phyloP scores from a whole-genome alignment of 768 basidiomycete species.

The Vararia minispora region DNA sequence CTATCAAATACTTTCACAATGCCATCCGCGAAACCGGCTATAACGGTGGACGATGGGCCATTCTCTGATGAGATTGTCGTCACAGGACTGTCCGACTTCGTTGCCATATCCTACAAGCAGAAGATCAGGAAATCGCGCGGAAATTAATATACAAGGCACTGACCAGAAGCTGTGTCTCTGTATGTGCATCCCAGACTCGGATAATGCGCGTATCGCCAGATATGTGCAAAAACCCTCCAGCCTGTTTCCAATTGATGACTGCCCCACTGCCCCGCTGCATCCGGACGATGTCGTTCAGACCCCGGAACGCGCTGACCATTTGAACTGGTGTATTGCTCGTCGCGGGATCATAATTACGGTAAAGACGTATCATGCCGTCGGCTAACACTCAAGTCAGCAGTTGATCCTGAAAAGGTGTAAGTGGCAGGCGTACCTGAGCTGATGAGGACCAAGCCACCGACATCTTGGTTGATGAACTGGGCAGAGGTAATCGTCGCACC shows the following conservation, averaged over 20 bases:
- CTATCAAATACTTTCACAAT: constrained; percentile 85
- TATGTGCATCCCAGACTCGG: constrained; percentile 91
- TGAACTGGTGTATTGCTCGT: constrained; percentile 65
- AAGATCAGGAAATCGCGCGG: not conserved
- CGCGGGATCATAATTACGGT: constrained; percentile 79
- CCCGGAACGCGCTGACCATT: constrained; percentile 92
- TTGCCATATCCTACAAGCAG: constrained; percentile 64
- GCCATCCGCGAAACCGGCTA: constrained; percentile 91
- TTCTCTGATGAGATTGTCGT: constrained; percentile 77
- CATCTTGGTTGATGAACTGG: constrained; percentile 92
- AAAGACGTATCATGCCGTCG: constrained; percentile 86
- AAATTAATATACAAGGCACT: constrained; percentile 15
- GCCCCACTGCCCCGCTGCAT: constrained; percentile 73
- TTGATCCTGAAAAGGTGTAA: not conserved
- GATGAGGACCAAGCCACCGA: constrained; percentile 80
- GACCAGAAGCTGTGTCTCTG: constrained; percentile 69
- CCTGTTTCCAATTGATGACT: constrained; percentile 90
- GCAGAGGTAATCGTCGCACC: constrained; percentile 81
- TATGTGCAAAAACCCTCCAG: constrained; percentile 72
- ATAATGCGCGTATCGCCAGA: constrained; percentile 87
- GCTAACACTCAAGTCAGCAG: constrained; percentile 35
- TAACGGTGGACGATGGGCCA: constrained; percentile 66
- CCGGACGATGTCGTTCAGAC: constrained; percentile 65
- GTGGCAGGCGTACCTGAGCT: constrained; percentile 55
- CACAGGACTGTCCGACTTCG: constrained; percentile 82